Base-by-base conservation (phyloP, 352 stramenopile genomes). In the Globisporangium takayamanum region DNA sequence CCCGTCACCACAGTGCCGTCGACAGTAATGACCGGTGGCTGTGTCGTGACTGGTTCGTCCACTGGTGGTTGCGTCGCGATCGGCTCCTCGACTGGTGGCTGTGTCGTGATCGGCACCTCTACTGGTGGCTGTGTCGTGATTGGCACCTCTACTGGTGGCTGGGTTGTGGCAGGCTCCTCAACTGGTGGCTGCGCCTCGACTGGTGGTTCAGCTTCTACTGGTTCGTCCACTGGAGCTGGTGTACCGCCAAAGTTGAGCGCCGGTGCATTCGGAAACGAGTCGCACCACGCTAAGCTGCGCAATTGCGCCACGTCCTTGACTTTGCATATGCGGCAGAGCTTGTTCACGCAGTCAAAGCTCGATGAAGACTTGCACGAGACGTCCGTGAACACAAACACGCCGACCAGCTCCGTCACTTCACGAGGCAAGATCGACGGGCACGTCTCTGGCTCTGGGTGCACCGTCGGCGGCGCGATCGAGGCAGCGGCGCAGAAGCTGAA, bases 361-460 rank as follows among this genome's bases (percentile, higher is more conserved):
- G 42, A 20, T 2, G n/a, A 28, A 4, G n/a, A 15, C 41, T 52
- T 59, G 26, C 53, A 59, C 53, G 42, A 53, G 18, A 52, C 28
- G 33, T 59, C 53, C n/a, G 53, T 59, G 44, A 53, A 59, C n/a
- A 33, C 14, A 3, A 59, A 30, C 25, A 59, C 36, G 12, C 53
- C 53, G 20, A 52, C 15, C 12, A 45, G 2, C 5, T 30, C 15
- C 18, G 53, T 52, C 53, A 41, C 12, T n/a, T 52, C 53, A 33
- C n/a, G 22, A 2, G 41, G 53, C 7, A 52, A 7, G 44, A 45
- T 50, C 18, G 49, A 28, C 8, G 30, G 41, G 28, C 53, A 59
- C 26, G 44, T 33, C 28, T 59, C 53, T 6, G 15, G 5, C 11
- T 18, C 30, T 36, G 42, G 28, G 7, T 59, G 26, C 25, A 20